Base-by-base conservation (phyloP, 495 filamentous ascomycete species). In the Aspergillus nidulans region DNA sequence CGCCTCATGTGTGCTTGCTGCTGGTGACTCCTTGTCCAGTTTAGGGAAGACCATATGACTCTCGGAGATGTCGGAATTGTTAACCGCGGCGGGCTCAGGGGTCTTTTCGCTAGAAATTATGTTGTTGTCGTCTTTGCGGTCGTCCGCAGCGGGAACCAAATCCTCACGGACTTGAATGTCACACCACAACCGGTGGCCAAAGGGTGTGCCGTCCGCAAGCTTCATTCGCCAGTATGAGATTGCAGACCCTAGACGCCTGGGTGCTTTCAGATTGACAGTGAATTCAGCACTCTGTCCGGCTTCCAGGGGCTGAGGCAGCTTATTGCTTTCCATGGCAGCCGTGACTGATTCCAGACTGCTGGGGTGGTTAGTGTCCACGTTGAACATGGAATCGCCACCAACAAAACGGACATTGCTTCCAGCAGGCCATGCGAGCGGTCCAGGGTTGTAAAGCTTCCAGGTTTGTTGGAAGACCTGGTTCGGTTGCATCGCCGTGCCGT, bases 151-250 rank as follows among this genome's bases (percentile, higher is more conserved):
- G 8, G 41, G 16, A n/a, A n/a, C n/a, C 0, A 10, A 38, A 39
- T 52, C 55, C 32, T 60, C 67, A 63, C 62, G 78, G 60, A 96
- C 88, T 50, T 83, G 79, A 59, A 99, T 79, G 56, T 97, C 91
- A 66, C 92, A 97, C 94, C 94, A 99, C 32, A 99, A 76, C 63
- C 88, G 85, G 72, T 95, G 89, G 44, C 94, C 94, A 56, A 99
- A 97, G 40, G 87, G 84, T 53, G 77, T 76, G 25, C 92, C 91
- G 56, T 92, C 85, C 23, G 85, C 80, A 43, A 88, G 81, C 59
- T 91, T 94, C 61, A 97, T 80, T 53, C 92, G 90, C 95, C 95
- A 99, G 80, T 97, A 96, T 9, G 92, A 97, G 60, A 96, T 91
- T 56, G 84, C 74, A 57, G 86, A 86, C 20, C 92, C 89, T 45